Conservation (phyloP, 2,329 filamentous ascomycete genomes). For the Penicillium paneum region DNA sequence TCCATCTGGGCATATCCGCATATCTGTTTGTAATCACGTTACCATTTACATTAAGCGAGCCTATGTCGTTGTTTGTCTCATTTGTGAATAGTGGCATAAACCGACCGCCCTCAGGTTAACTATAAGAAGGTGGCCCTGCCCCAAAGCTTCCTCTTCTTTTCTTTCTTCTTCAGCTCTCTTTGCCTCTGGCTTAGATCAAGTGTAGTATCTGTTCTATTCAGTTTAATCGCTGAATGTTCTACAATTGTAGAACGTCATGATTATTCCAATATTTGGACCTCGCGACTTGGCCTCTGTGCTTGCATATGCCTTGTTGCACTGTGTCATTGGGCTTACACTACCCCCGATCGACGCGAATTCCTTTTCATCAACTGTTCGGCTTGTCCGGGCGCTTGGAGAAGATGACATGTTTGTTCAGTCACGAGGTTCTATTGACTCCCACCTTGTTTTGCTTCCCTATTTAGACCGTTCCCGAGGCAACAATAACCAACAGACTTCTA, state of each 20-base stretch:
- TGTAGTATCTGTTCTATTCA: slow-evolving; percentile 1
- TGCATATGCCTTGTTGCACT: neutral
- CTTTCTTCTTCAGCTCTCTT: neutral
- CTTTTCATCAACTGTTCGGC: neutral
- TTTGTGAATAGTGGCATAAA: neutral
- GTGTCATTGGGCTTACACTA: neutral
- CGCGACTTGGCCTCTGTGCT: neutral
- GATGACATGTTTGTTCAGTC: neutral
- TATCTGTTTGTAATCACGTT: too few relatives aligned
- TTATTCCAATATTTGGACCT: neutral
- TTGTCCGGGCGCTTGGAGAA: neutral
- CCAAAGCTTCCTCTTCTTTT: neutral
- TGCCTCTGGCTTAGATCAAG: slow-evolving; percentile 2
- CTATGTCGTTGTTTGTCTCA: neutral
- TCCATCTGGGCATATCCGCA: too few relatives aligned
- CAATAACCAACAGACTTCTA: neutral
- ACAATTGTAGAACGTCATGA: neutral
- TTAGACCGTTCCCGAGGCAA: too few relatives aligned
- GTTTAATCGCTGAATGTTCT: neutral
- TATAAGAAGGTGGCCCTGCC: neutral
- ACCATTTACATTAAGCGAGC: too few relatives aligned
- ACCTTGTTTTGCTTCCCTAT: neutral
- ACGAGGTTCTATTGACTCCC: neutral
- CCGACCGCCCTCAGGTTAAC: neutral
- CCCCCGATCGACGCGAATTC: neutral